Conservation (phyloP, 2,329 filamentous ascomycete genomes). For the Phyllosticta capitalensis region DNA sequence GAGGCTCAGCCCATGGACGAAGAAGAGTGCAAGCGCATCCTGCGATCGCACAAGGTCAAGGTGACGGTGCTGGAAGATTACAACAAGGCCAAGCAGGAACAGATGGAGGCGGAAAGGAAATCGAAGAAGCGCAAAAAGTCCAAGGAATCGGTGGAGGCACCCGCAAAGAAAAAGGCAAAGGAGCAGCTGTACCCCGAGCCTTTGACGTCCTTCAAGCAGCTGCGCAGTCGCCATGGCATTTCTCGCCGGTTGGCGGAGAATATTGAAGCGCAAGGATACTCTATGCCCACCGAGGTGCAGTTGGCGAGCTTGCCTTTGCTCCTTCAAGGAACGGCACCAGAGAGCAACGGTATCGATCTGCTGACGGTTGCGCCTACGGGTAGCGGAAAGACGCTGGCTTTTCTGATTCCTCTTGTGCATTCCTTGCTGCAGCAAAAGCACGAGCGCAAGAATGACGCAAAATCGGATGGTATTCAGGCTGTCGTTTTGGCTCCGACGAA, state of each 20-base stretch:
- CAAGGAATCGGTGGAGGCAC: slow-evolving; percentile 25
- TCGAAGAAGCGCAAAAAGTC: slow-evolving; percentile 42
- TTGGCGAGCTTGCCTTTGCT: slow-evolving; percentile 75
- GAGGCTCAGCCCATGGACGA: slow-evolving; percentile 43
- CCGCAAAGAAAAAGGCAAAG: slow-evolving; percentile 32
- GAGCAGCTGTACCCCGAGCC: slow-evolving; percentile 64
- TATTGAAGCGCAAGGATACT: slow-evolving; percentile 73
- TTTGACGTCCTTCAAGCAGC: slow-evolving; percentile 63
- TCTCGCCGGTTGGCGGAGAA: slow-evolving; percentile 68
- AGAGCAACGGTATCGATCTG: slow-evolving; percentile 53
- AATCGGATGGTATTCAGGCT: slow-evolving; percentile 19
- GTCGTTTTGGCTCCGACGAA: slow-evolving; percentile 42
- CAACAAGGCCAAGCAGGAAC: slow-evolving; percentile 28
- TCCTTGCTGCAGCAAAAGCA: slow-evolving; percentile 42
- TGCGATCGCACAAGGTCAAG: slow-evolving; percentile 77
- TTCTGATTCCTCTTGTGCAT: slow-evolving; percentile 79
- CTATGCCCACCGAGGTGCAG: slow-evolving; percentile 86
- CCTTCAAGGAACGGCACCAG: slow-evolving; percentile 11
- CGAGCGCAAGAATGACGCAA: slow-evolving; percentile 6
- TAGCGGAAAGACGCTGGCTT: slow-evolving; percentile 92
- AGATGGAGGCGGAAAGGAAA: slow-evolving; percentile 45
- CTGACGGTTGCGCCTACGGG: slow-evolving; percentile 87
- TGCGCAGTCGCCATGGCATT: slow-evolving; percentile 63
- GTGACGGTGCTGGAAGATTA: slow-evolving; percentile 59
- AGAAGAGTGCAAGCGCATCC: slow-evolving; percentile 62